phyloP scores from a whole-genome alignment of 768 basidiomycete species.

The Boletus tylopilopsis region DNA sequence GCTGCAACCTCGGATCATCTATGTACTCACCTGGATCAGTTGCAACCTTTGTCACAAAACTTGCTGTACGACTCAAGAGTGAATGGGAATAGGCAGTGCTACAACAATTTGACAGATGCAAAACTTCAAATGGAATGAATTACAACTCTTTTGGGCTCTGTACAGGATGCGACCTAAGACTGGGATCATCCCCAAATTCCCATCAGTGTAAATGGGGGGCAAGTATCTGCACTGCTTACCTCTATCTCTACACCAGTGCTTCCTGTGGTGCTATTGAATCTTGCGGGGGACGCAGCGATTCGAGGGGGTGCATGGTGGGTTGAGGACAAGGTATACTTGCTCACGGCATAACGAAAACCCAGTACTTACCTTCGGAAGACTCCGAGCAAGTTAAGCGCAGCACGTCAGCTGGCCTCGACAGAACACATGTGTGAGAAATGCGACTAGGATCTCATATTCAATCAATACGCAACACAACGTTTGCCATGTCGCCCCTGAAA shows the following conservation, averaged over 20 bases:
- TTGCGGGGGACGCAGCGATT: background rate
- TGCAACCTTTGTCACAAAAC: background rate
- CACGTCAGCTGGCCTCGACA: background rate
- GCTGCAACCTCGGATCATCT: background rate
- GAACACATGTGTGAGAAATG: background rate
- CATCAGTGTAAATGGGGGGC: background rate
- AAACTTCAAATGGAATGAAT: background rate
- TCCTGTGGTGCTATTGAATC: background rate
- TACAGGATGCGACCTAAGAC: background rate
- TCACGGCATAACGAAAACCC: no score
- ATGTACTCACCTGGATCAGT: no score
- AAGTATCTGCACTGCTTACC: background rate
- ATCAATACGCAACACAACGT: constrained; percentile 24
- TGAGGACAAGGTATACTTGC: background rate
- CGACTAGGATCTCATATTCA: constrained; percentile 5
- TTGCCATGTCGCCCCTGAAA: constrained; percentile 33
- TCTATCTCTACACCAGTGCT: no score
- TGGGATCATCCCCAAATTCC: background rate
- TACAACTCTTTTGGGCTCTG: background rate
- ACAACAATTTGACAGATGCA: background rate
- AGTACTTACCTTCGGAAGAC: background rate
- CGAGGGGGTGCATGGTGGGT: background rate
- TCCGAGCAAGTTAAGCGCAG: background rate
- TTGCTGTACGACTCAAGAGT: background rate
- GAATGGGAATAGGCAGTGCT: background rate